Conservation (phyloP, 257 asterid genomes). For the Datura wrightii region DNA sequence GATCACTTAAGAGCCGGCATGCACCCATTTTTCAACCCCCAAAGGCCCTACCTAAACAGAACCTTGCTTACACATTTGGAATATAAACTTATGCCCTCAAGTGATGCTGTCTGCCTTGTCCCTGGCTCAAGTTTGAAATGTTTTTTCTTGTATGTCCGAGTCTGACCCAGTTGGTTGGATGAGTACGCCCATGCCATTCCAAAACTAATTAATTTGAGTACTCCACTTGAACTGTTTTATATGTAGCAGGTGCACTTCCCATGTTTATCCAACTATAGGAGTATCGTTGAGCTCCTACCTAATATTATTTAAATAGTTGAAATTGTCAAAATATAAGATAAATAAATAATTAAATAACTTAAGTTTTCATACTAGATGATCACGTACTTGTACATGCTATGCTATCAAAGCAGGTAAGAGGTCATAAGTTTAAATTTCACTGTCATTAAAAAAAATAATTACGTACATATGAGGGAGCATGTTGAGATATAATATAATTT, state of each 20-base stretch:
- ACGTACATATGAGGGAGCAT: too few species aligned
- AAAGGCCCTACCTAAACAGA: conserved; percentile 36
- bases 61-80: conserved; percentile 18
- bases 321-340: neutral
- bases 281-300: neutral
- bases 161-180: conserved; percentile 5
- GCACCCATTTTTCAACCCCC: conserved; percentile 28
- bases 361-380: neutral
- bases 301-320: neutral
- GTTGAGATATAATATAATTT: neutral
- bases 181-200: neutral
- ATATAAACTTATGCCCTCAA: conserved; percentile 13
- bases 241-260: neutral
- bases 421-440: neutral
- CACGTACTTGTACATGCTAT: neutral
- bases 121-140: neutral
- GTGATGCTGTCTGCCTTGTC: conserved; percentile 27
- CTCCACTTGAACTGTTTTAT: neutral
- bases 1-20: conserved; percentile 27
- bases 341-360: neutral
- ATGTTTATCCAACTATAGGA: neutral
- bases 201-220: neutral
- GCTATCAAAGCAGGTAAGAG: neutral
- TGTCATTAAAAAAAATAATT: too few species aligned
- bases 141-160: neutral